Percentiles rank a stretch among this genome's conserved stretches.
phyloP scores from a whole-genome alignment of 1,284 basidiomycete species.

The Cronartium quercuum region DNA sequence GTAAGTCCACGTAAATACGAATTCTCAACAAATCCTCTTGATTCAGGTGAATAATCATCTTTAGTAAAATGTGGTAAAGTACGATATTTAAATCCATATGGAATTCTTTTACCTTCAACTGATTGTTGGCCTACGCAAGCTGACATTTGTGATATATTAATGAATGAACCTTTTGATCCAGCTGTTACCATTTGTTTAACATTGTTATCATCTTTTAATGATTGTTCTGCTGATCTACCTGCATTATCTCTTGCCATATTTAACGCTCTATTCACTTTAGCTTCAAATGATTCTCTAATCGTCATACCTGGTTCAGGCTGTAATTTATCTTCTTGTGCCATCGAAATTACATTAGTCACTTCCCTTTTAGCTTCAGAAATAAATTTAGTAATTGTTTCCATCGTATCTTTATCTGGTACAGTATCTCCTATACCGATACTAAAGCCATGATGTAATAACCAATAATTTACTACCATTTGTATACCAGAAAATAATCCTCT shows the following conservation, averaged over 20 bases:
- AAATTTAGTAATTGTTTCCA: constrained; percentile 74
- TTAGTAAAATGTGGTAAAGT: constrained; percentile 96
- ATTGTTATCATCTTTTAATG: constrained; percentile 96
- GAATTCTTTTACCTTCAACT: constrained; percentile 96
- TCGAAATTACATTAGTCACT: constrained; percentile 65
- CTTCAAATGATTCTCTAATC: constrained; percentile 96
- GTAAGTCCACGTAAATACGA: constrained; percentile 97
- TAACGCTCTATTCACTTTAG: constrained; percentile 79
- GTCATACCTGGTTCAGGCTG: constrained; percentile 95
- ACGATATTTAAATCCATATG: constrained; percentile 95
- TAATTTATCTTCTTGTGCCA: constrained; percentile 73
- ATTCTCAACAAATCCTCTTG: constrained; percentile 98
- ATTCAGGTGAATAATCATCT: constrained; percentile 97
- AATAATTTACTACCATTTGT: constrained; percentile 94
- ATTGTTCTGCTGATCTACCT: constrained; percentile 90
- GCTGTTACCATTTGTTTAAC: constrained; percentile 99
- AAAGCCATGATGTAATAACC: constrained; percentile 98
- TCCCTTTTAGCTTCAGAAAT: constrained; percentile 74
- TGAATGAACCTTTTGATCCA: constrained; percentile 91
- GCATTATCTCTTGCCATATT: constrained; percentile 93
- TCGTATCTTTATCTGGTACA: constrained; percentile 83
- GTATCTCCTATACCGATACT: constrained; percentile 99
- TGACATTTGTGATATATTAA: constrained; percentile 99
- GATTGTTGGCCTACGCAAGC: constrained; percentile 98
- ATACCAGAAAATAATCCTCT: constrained; percentile 85